phyloP scores from a whole-genome alignment of 202 grass and related monocot genomes.

The Elaeis oleifera region DNA sequence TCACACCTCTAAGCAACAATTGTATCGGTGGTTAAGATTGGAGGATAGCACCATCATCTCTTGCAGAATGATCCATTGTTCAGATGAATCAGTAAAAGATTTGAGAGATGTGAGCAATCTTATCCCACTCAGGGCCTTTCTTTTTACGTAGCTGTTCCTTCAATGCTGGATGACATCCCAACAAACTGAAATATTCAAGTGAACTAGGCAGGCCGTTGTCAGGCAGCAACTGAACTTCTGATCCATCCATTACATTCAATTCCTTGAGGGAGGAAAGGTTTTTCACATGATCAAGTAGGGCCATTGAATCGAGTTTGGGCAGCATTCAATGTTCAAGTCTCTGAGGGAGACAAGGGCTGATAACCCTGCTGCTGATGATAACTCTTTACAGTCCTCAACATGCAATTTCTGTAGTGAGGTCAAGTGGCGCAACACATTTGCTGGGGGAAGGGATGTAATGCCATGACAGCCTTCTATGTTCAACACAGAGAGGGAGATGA shows the following conservation, averaged over 20 bases:
- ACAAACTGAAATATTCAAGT: constrained; percentile 40
- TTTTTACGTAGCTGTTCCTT: constrained; percentile 12
- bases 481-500: constrained; percentile 20
- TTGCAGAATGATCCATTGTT: too few species aligned
- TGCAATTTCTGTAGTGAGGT: constrained; percentile 25
- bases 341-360: constrained; percentile 21
- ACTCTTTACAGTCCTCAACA: constrained; percentile 34
- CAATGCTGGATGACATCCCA: constrained; percentile 31
- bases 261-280: constrained; percentile 28
- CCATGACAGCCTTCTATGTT: constrained; percentile 38
- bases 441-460: constrained; percentile 39
- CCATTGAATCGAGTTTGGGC: constrained; percentile 25
- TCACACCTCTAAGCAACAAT: too few species aligned
- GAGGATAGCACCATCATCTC: too few species aligned
- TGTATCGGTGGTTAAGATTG: too few species aligned
- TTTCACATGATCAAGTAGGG: constrained; percentile 30
- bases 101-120: constrained; percentile 9
- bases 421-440: constrained; percentile 14
- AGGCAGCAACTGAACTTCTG: constrained; percentile 36
- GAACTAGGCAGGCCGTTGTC: constrained; percentile 32
- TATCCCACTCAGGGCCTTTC: constrained; percentile 8
- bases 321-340: constrained; percentile 33
- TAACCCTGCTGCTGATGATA: constrained; percentile 32
- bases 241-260: constrained; percentile 45
- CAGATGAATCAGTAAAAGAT: constrained; percentile 5